Base-by-base conservation (phyloP, 2,329 filamentous ascomycete genomes). In the Aspergillus piperis region DNA sequence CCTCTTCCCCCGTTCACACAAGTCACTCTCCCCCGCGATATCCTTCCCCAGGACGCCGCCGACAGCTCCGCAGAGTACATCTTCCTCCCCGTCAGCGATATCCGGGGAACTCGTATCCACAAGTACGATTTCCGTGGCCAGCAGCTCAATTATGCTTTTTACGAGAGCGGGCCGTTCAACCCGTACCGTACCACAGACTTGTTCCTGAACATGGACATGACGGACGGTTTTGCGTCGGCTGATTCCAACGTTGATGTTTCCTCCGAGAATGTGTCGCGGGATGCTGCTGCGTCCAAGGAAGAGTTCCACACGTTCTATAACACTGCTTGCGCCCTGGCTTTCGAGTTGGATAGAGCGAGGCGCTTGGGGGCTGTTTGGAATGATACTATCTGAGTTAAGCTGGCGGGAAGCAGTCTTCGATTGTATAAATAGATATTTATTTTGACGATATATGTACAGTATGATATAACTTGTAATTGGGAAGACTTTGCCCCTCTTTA, bases 271-370 rank as follows among this genome's bases (percentile, higher is more conserved):
- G 41, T 53, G 23, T 41, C 55, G 17, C 57, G 62, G n/a, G 56
- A 53, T 8, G 58, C 47, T 65, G 36, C 57, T 71, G 17, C 23
- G 8, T n/a, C n/a, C 8, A 19, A 55, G 17, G 53, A 44, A 8
- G 15, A 21, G 5, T 55, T 55, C 39, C 53, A 55, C 19, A 30
- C 25, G 15, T 55, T 55, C 11, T 55, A 55, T 25, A 55, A 55
- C 7, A 44, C 53, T 6, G 41, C 53, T 15, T 78, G 75, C 58
- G 66, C 70, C 10, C 67, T 79, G 68, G 75, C 76, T 23, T 77
- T 78, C 61, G 64, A 73, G 57, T 59, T 77, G 44, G 69, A 74
- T 23, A 66, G 49, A 39, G 61, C 66, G 51, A 53, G 64, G 48
- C 53, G 52, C 32, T 48, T 41, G 21, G 38, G 44, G 7, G 38